A percentile compares a stretch with the other conserved stretches of the same genome.
Conservation (phyloP, 129 eudicot genomes). For the Arctium minus region DNA sequence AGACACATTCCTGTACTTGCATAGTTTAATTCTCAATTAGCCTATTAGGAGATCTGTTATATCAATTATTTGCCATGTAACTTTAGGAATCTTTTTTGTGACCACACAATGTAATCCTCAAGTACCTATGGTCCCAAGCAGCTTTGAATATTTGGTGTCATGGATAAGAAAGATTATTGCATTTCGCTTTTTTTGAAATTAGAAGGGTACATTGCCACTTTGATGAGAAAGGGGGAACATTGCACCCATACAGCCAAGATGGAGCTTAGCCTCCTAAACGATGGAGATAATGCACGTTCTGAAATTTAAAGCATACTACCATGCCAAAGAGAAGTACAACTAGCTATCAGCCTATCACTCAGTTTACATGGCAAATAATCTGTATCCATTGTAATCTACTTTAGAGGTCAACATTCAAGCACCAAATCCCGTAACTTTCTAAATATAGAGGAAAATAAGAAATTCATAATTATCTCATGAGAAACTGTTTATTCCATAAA, state of each 20-base stretch:
- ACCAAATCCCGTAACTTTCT: not conserved
- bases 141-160: conserved; percentile 1
- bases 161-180: not conserved
- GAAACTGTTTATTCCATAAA: not conserved
- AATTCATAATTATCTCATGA: not conserved
- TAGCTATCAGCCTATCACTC: not conserved
- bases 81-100: not conserved
- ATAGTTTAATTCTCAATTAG: not conserved
- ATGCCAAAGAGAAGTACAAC: conserved; percentile 1
- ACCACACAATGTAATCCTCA: not conserved
- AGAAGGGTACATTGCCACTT: not conserved
- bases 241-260: conserved; percentile 1
- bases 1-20: not conserved
- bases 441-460: not conserved
- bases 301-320: not conserved
- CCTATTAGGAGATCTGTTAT: not conserved
- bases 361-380: not conserved
- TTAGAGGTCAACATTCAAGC: not conserved
- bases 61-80: not conserved
- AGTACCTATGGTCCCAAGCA: conserved; percentile 15
- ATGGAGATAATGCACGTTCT: not conserved
- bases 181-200: conserved; percentile 2
- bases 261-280: not conserved
- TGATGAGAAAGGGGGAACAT: not conserved
- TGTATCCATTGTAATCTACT: not conserved